Percentiles rank a stretch among this genome's conserved stretches.
Evolutionary conservation across 495 filamentous ascomycete genomes (phyloP).

Genomic region (Neurospora pannonica): DNA sequence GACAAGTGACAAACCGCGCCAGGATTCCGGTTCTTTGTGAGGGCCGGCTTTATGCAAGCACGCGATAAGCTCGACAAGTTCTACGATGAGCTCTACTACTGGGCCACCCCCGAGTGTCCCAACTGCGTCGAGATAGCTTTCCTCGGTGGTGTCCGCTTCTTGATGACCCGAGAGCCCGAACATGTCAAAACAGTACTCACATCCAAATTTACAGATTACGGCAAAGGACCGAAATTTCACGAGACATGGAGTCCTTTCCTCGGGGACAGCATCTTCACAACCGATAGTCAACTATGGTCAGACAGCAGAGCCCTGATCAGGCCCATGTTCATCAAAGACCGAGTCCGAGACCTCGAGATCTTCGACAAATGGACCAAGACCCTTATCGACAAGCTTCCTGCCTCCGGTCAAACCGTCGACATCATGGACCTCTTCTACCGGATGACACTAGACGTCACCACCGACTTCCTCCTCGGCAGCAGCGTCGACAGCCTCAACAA

Average conservation of each 20-base stretch:
- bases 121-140: constrained; percentile 29
- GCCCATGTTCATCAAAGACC: constrained; percentile 49
- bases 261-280: constrained; percentile 50
- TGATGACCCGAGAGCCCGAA: constrained; percentile 45
- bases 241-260: constrained; percentile 45
- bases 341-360: constrained; percentile 33
- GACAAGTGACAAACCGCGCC: neutral
- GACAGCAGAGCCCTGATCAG: constrained; percentile 43
- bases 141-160: constrained; percentile 25
- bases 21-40: constrained; percentile 12
- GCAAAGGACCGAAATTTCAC: constrained; percentile 44
- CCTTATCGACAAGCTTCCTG: constrained; percentile 31
- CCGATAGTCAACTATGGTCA: constrained; percentile 46
- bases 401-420: constrained; percentile 34
- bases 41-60: constrained; percentile 13
- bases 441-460: constrained; percentile 49
- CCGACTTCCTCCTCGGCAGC: constrained; percentile 48
- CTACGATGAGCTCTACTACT: constrained; percentile 19
- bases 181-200: constrained; percentile 50
- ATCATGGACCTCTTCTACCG: constrained; percentile 45
- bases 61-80: constrained; percentile 26
- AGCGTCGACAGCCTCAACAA: constrained; percentile 44
- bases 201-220: constrained; percentile 46
- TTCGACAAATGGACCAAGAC: constrained; percentile 41
- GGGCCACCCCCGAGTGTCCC: constrained; percentile 25